Evolutionary conservation across 2,329 filamentous ascomycete genomes (phyloP).

Genomic region (Scedosporium minutisporum): DNA sequence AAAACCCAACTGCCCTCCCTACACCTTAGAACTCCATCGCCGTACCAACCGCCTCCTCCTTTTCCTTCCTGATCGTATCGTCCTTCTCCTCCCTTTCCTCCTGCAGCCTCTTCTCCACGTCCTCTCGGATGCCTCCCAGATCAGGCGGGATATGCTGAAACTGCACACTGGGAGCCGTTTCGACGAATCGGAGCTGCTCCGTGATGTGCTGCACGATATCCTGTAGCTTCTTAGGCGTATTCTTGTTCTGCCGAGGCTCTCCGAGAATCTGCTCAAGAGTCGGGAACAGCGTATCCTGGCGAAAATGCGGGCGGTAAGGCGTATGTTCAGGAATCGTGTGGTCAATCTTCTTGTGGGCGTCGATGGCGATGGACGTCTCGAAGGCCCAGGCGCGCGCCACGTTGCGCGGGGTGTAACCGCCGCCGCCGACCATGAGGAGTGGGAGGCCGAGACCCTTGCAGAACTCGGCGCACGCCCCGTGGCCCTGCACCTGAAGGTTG

Average conservation of each 20-base stretch:
- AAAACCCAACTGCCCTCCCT: neutral
- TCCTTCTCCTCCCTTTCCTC: slow-evolving; percentile 54
- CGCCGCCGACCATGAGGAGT: slow-evolving; percentile 83
- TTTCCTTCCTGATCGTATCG: slow-evolving; percentile 39
- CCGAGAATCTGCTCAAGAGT: slow-evolving; percentile 63
- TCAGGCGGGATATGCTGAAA: slow-evolving; percentile 73
- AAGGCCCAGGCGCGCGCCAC: slow-evolving; percentile 95
- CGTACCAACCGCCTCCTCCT: slow-evolving; percentile 48
- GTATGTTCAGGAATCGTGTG: slow-evolving; percentile 69
- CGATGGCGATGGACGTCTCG: slow-evolving; percentile 85
- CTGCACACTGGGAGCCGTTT: slow-evolving; percentile 78
- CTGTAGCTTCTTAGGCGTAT: slow-evolving; percentile 64
- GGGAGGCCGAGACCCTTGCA: slow-evolving; percentile 75
- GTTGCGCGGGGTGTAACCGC: slow-evolving; percentile 92
- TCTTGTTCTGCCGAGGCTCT: slow-evolving; percentile 67
- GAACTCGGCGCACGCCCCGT: slow-evolving; percentile 82
- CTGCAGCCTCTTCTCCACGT: slow-evolving; percentile 57
- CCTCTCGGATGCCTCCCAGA: slow-evolving; percentile 55
- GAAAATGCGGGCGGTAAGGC: slow-evolving; percentile 81
- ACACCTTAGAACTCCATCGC: slow-evolving; percentile 40
- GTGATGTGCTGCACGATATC: slow-evolving; percentile 69
- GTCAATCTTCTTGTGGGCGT: slow-evolving; percentile 58
- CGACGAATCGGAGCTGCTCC: slow-evolving; percentile 79
- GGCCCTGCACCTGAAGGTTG: slow-evolving; percentile 91
- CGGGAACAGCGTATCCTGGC: slow-evolving; percentile 79